Evolutionary conservation across 768 basidiomycete genomes (phyloP), one percentile per base, ranked within the genome.

Genomic region (Auricularia heimuer): DNA sequence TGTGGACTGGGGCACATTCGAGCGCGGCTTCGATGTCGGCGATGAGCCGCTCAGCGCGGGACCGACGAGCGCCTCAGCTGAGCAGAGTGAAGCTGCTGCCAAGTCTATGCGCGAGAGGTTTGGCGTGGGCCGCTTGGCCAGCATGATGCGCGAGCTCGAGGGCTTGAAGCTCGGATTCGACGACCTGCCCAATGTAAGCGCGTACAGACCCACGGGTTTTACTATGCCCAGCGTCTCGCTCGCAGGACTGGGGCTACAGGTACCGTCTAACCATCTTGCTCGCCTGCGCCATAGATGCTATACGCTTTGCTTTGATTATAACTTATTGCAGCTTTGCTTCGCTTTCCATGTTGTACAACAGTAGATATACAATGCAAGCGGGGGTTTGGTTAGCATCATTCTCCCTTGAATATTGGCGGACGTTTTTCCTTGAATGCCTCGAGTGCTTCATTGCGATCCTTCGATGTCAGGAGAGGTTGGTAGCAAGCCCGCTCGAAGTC

Each of bases 401-500:
- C 88, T 16, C 94, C 94, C 71, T 79, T 86, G 76, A 94, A 96
- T 37, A 85, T 74, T 0, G 94, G 91, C 11, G 76, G 75, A 51
- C 94, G 79, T 74, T 94, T 95, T 75, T 90, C 89, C 70, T 81
- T 86, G 78, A 96, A 97, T 14, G 94, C 94, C 63, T 84, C 76
- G 45, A 97, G 78, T 3, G 94, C 94, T 75, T 98, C 94, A 4
- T 81, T 68, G 21, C 94, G 83, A 73, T 98, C 94, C 67, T 84
- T 80, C 6, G 82, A 87, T 39, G 81, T 79, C 24, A 97, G 78
- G 21, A 98, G 79, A 2, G 83, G 81, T 68, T 96, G 89, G 67
- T 98, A 98, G 12, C 89, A 85, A 4, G 86, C 85, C 42, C 90
- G 81, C 74, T 97, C 94, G 67, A 95, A 91, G 73, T 95, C 92